A percentile compares a stretch with the other conserved stretches of the same genome.
Evolutionary conservation across 140 eudicot genomes (phyloP).

Genomic region (Anethum foeniculum): DNA sequence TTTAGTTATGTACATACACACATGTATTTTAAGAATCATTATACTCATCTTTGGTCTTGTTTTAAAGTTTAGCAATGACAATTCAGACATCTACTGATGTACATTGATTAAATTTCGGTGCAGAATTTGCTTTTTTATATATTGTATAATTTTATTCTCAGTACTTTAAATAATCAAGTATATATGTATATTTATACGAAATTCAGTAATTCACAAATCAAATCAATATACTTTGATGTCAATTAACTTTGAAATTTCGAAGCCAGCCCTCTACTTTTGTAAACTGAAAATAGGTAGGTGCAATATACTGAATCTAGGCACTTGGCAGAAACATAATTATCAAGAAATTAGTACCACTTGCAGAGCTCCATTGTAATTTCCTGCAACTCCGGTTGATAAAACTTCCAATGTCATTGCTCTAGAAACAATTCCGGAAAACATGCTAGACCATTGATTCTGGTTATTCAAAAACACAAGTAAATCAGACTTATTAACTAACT

Average conservation of each 20-base stretch:
- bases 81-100: not conserved
- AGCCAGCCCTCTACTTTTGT: not conserved
- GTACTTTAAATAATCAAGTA: not conserved
- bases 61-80: not conserved
- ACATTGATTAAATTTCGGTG: not conserved
- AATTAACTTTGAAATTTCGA: not conserved
- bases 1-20: not conserved
- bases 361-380: conserved; percentile 87
- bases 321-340: not conserved
- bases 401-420: conserved; percentile 80
- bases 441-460: conserved; percentile 82
- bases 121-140: not conserved
- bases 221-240: too few relatives aligned
- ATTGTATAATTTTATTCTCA: not conserved
- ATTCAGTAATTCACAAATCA: too few relatives aligned
- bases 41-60: not conserved
- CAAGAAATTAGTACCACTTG: conserved; percentile 57
- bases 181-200: not conserved
- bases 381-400: conserved; percentile 88
- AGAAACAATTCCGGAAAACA: conserved; percentile 80
- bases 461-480: not conserved
- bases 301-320: not conserved
- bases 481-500: not conserved
- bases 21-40: not conserved
- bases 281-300: not conserved